Evolutionary conservation across 352 stramenopile species (phyloP).

Genomic region (Globisporangium polare): DNA sequence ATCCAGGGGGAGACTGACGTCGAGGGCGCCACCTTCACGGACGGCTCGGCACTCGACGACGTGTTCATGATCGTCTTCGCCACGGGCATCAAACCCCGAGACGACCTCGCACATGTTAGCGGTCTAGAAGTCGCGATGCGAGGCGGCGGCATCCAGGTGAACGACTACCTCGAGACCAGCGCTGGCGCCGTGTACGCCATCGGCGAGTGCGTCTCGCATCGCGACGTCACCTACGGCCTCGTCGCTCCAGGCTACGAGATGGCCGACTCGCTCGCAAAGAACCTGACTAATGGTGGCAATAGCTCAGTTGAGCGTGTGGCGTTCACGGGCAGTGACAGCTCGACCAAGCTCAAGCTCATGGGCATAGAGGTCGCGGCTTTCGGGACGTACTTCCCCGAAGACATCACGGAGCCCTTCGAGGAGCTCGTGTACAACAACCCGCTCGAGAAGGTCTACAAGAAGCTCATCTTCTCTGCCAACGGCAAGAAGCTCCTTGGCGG

Average conservation of each 20-base stretch:
- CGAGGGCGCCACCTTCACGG: conserved; percentile 69
- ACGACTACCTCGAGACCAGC: conserved; percentile 83
- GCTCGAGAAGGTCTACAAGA: conserved; percentile 87
- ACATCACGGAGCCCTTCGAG: conserved; percentile 64
- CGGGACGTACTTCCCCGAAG: conserved; percentile 78
- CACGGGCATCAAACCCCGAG: conserved; percentile 89
- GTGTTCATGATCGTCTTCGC: conserved; percentile 92
- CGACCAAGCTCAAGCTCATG: conserved; percentile 93
- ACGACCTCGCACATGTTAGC: conserved; percentile 74
- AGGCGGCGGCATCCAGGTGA: conserved; percentile 87
- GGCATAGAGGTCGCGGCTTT: conserved; percentile 92
- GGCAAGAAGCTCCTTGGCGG: conserved; percentile 73
- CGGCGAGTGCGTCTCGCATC: conserved; percentile 89
- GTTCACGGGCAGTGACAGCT: conserved; percentile 88
- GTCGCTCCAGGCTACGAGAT: conserved; percentile 91
- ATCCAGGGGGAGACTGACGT: conserved; percentile 54
- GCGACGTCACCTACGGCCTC: conserved; percentile 91
- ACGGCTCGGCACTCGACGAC: conserved; percentile 71
- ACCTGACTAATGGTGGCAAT: no score
- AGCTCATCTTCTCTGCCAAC: conserved; percentile 90
- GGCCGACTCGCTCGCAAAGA: conserved; percentile 84
- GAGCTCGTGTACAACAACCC: conserved; percentile 89
- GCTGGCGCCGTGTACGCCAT: conserved; percentile 82
- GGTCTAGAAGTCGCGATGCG: conserved; percentile 61
- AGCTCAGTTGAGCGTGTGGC: conserved; percentile 24